Evolutionary conservation across 2,329 filamentous ascomycete genomes (phyloP).

Genomic region (Aspergillus clavatus): DNA sequence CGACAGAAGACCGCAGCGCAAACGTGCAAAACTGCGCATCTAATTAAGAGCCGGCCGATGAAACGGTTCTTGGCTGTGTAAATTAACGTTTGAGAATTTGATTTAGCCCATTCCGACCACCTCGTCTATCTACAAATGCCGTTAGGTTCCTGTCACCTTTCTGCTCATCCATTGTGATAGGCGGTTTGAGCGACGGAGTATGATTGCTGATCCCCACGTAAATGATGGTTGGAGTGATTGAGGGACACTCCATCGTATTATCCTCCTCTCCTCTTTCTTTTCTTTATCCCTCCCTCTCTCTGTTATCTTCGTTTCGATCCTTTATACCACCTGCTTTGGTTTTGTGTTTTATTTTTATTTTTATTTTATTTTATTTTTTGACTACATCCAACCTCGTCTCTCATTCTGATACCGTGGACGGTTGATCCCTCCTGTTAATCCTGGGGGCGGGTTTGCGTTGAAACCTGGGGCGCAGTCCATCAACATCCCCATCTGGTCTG

Average conservation of each 20-base stretch:
- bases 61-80: too few species aligned
- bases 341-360: not conserved
- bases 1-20: too few species aligned
- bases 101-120: not conserved
- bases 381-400: not conserved
- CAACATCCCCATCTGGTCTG: not conserved
- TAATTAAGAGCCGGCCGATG: too few species aligned
- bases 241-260: too few species aligned
- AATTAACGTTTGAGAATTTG: too few species aligned
- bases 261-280: not conserved
- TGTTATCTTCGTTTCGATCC: not conserved
- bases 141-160: not conserved
- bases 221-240: too few species aligned
- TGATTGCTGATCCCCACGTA: not conserved
- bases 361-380: not conserved
- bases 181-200: not conserved
- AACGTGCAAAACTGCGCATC: too few species aligned
- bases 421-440: too few species aligned
- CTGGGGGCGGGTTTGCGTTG: not conserved
- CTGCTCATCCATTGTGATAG: not conserved
- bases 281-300: constrained; percentile 1
- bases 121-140: not conserved
- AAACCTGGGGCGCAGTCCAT: not conserved
- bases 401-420: too few species aligned
- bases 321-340: not conserved